Evolutionary conservation across 2,329 filamentous ascomycete genomes (phyloP).

Genomic region (Alternaria ventricosa): DNA sequence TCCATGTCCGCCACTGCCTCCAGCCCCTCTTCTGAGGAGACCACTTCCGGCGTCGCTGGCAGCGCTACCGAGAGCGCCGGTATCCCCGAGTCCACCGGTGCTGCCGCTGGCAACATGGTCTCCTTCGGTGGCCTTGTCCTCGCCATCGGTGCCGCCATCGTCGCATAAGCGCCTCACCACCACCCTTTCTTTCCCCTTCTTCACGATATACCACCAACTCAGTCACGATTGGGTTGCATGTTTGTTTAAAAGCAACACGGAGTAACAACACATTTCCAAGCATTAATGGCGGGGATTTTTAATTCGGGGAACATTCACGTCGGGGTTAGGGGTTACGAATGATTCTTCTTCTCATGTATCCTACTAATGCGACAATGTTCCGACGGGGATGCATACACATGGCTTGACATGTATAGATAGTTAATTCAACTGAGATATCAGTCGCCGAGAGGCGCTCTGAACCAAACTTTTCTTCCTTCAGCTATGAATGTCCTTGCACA

Average conservation of each 20-base stretch:
- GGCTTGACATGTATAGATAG: slow-evolving; percentile 2
- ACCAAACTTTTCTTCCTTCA: neutral
- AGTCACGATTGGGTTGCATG: slow-evolving; percentile 7
- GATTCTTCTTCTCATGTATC: neutral
- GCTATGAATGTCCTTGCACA: neutral
- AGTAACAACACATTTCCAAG: slow-evolving; percentile 8
- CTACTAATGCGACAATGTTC: slow-evolving; percentile 7
- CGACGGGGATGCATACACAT: neutral
- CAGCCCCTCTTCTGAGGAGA: neutral
- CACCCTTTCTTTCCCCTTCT: slow-evolving; percentile 2
- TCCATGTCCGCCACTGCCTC: neutral
- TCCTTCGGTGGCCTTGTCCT: slow-evolving; percentile 39
- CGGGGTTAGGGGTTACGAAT: slow-evolving; percentile 1
- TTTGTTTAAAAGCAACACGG: slow-evolving; percentile 9
- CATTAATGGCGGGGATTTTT: slow-evolving; percentile 8
- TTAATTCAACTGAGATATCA: neutral
- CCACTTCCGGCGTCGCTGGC: slow-evolving; percentile 9
- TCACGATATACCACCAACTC: slow-evolving; percentile 8
- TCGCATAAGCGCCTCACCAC: slow-evolving; percentile 31
- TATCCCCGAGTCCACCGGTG: slow-evolving; percentile 28
- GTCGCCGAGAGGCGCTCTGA: neutral
- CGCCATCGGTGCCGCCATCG: slow-evolving; percentile 36
- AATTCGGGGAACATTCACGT: slow-evolving; percentile 2
- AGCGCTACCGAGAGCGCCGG: slow-evolving; percentile 14
- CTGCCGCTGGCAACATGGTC: slow-evolving; percentile 34